Conservation (phyloP, 805 yeast species). For the Nakazawaea wickerhamii region DNA sequence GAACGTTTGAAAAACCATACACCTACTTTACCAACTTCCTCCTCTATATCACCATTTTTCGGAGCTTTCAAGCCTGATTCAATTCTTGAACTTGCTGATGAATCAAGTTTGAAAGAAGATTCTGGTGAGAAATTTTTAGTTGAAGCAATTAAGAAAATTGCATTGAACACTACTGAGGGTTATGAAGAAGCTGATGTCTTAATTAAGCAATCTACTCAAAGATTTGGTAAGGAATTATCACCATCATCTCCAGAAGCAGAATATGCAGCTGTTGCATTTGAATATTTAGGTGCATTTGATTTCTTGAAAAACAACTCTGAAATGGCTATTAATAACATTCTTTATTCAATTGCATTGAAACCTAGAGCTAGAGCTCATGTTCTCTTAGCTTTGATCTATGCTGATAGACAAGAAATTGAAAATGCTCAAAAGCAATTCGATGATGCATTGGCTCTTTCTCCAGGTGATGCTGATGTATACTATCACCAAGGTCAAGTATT, state of each 20-base stretch:
- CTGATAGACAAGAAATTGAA: constrained; percentile 65
- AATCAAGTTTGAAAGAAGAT: constrained; percentile 43
- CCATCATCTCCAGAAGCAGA: constrained; percentile 33
- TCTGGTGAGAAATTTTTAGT: constrained; percentile 61
- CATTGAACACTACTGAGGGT: constrained; percentile 46
- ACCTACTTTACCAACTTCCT: constrained; percentile 69
- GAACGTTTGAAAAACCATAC: constrained; percentile 47
- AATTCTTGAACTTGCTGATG: constrained; percentile 42
- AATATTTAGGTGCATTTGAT: constrained; percentile 76
- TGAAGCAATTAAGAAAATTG: constrained; percentile 52
- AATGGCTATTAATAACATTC: constrained; percentile 58
- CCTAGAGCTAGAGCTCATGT: constrained; percentile 83
- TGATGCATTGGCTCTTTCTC: constrained; percentile 62
- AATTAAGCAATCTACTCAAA: constrained; percentile 53
- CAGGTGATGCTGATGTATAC: constrained; percentile 73
- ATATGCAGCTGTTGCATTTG: constrained; percentile 67
- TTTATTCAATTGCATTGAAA: constrained; percentile 54
- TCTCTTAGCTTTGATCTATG: constrained; percentile 73
- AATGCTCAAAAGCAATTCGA: constrained; percentile 65
- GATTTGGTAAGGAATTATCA: constrained; percentile 27
- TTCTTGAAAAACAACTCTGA: constrained; percentile 74
- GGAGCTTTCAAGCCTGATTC: constrained; percentile 70
- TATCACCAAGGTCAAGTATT: constrained; percentile 93
- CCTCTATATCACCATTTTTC: constrained; percentile 80
- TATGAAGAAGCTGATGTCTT: constrained; percentile 57